Conservation (phyloP, 768 basidiomycete species). For the Macrolepiota fuliginosa region DNA sequence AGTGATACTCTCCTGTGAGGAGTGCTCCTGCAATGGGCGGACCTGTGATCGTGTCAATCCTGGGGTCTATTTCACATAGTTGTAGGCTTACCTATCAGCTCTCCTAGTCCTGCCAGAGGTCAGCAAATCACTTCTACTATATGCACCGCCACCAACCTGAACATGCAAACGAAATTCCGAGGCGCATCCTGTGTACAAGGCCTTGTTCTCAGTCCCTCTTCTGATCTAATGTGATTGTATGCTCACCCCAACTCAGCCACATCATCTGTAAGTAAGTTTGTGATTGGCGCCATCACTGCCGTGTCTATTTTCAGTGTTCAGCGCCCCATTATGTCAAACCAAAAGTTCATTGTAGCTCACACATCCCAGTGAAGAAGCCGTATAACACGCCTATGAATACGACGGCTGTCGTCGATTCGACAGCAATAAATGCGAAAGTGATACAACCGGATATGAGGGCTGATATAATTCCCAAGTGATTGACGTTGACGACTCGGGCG, state of each 20-base stretch:
- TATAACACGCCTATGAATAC: slow-evolving; percentile 34
- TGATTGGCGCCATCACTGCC: slow-evolving; percentile 7
- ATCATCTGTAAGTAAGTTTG: slow-evolving; percentile 11
- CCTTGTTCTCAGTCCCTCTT: not conserved
- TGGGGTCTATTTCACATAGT: not conserved
- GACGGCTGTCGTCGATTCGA: slow-evolving; percentile 23
- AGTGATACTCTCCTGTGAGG: slow-evolving; percentile 14
- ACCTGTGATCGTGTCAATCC: slow-evolving; percentile 9
- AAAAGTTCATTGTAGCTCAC: not conserved
- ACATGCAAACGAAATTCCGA: slow-evolving; percentile 18
- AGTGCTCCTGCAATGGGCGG: slow-evolving; percentile 17
- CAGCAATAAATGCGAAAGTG: slow-evolving; percentile 31
- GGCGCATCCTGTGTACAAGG: slow-evolving; percentile 10
- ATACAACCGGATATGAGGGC: slow-evolving; percentile 30
- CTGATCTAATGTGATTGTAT: too few relatives aligned
- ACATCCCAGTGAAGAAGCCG: slow-evolving; percentile 34
- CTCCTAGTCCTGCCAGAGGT: slow-evolving; percentile 13
- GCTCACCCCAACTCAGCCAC: slow-evolving; percentile 14
- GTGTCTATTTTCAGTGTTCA: not conserved
- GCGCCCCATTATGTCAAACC: not conserved
- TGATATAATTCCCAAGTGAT: slow-evolving; percentile 22
- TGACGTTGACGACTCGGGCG: not conserved
- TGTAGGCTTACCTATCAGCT: slow-evolving; percentile 11
- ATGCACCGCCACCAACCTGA: slow-evolving; percentile 13
- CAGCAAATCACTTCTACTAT: not conserved